phyloP scores from a whole-genome alignment of 2,329 filamentous ascomycete species.

The Aureobasidium leucospermi region DNA sequence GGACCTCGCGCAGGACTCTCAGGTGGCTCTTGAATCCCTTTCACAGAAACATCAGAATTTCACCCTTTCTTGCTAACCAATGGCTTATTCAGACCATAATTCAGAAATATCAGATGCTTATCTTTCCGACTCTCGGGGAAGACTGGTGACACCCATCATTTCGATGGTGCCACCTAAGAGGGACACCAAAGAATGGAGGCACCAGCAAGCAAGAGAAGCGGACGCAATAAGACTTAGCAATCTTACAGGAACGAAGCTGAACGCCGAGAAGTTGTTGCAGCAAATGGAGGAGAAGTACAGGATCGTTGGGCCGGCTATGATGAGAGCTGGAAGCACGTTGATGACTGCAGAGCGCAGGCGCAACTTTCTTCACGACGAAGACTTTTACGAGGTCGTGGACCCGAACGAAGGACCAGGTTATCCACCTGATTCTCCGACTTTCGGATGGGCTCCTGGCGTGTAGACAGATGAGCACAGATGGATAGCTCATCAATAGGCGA shows the following conservation, averaged over 20 bases:
- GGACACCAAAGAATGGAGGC: slow-evolving; percentile 4
- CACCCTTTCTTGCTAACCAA: background rate
- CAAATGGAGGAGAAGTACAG: slow-evolving; percentile 44
- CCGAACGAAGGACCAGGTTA: background rate
- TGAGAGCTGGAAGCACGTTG: slow-evolving; percentile 45
- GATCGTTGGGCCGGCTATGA: slow-evolving; percentile 46
- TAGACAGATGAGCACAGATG: background rate
- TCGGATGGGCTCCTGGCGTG: background rate
- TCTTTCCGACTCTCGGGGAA: slow-evolving; percentile 40
- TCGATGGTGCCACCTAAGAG: background rate
- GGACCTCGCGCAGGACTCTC: slow-evolving; percentile 48
- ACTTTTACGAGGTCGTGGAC: slow-evolving; percentile 24
- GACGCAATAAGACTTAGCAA: slow-evolving; percentile 25
- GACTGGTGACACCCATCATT: slow-evolving; percentile 38
- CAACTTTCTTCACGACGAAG: slow-evolving; percentile 45
- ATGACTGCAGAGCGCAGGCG: slow-evolving; percentile 44
- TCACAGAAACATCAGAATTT: slow-evolving; percentile 15
- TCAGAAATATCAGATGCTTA: slow-evolving; percentile 37
- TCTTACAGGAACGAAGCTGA: slow-evolving; percentile 20
- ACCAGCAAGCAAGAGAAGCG: slow-evolving; percentile 3
- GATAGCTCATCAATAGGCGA: background rate
- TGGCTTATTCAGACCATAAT: slow-evolving; percentile 25
- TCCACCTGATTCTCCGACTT: background rate
- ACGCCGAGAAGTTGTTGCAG: slow-evolving; percentile 37
- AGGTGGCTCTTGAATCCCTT: slow-evolving; percentile 42